Evolutionary conservation across 805 yeast species (phyloP), one percentile per base, ranked within the genome.

Genomic region (Candida gorgasii): DNA sequence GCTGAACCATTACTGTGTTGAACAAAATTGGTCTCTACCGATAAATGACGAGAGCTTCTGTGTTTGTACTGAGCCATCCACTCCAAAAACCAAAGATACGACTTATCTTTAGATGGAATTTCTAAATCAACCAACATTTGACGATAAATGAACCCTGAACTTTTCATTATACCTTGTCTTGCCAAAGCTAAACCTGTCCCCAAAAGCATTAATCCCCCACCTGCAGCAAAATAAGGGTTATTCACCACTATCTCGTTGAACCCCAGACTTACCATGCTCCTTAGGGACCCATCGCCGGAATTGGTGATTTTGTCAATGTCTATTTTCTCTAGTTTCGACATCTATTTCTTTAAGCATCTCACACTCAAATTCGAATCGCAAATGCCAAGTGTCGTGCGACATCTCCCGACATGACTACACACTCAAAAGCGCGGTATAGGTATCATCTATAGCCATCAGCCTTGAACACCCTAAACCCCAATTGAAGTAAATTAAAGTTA

Each of bases 191-290:
- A 63, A 1, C 83, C 84, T 0, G 96, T 89, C n/a, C 99, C 99
- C 2, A 93, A 69, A 3, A 90, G 70, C 99, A 93, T 93, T 30
- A 93, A 70, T 0, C 99, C 99, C 54, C 97, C 97, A 56, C 99
- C 99, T 0, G 98, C 99, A 1, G 97, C 93, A 69, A 93, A 92
- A 62, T 89, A 89, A n/a, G 97, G 98, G 59, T 92, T 92, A 27
- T 78, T 75, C 16, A 73, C 73, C 45, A 86, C 69, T 2, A 80
- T 76, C 42, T 79, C 80, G 31, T 75, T 63, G 53, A 80, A 64
- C 4, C 82, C 63, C 44, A 53, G 59, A 24, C 50, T 44, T 8
- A 65, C 57, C 60, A 65, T 28, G 50, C 50, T 47, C 14, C 16
- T 23, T 16, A 61, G 31, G 1, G 70, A 43, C 19, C 78, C 78